A percentile compares a stretch with the other conserved stretches of the same genome.
Evolutionary conservation across 306 rosid genomes (phyloP).

Genomic region (Alnus rubra): DNA sequence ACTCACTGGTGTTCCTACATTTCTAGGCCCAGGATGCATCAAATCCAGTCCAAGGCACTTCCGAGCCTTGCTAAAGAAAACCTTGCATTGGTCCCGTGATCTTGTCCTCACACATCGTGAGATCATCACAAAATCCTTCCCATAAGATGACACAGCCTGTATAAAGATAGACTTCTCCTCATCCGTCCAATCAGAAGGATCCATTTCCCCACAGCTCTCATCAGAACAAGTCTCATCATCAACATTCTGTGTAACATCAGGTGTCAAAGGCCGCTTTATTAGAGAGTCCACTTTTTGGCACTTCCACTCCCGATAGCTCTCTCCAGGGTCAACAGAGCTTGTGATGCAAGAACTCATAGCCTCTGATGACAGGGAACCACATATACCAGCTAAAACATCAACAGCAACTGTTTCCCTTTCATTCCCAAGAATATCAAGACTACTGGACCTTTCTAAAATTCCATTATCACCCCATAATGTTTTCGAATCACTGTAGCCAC

Average conservation of each 20-base stretch:
- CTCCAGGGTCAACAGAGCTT: conserved; percentile 66
- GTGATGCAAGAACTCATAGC: conserved; percentile 84
- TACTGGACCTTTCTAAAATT: conserved; percentile 42
- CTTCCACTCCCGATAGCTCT: conserved; percentile 53
- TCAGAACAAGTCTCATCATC: conserved; percentile 90
- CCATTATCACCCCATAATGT: conserved; percentile 38
- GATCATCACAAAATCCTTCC: conserved; percentile 70
- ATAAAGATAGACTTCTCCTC: conserved; percentile 77
- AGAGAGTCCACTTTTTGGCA: conserved; percentile 43
- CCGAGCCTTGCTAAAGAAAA: conserved; percentile 89
- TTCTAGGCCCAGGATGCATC: conserved; percentile 46
- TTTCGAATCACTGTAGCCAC: conserved; percentile 47
- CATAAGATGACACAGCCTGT: conserved; percentile 82
- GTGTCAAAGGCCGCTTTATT: conserved; percentile 34
- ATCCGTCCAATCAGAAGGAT: conserved; percentile 83
- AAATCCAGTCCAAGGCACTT: conserved; percentile 85
- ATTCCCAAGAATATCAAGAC: conserved; percentile 57
- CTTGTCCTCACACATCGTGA: conserved; percentile 70
- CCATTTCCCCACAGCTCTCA: conserved; percentile 91
- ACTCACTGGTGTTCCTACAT: conserved; percentile 48
- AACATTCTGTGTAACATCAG: conserved; percentile 48
- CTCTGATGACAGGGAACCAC: conserved; percentile 83
- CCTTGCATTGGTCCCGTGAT: conserved; percentile 84
- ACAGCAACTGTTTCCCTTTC: conserved; percentile 87
- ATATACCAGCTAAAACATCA: conserved; percentile 90